These are phyloP conservation scores for Aegilops bicornis DNA, from an alignment of 176 grass and related monocot species.

Conservation along the genomic window DNA sequence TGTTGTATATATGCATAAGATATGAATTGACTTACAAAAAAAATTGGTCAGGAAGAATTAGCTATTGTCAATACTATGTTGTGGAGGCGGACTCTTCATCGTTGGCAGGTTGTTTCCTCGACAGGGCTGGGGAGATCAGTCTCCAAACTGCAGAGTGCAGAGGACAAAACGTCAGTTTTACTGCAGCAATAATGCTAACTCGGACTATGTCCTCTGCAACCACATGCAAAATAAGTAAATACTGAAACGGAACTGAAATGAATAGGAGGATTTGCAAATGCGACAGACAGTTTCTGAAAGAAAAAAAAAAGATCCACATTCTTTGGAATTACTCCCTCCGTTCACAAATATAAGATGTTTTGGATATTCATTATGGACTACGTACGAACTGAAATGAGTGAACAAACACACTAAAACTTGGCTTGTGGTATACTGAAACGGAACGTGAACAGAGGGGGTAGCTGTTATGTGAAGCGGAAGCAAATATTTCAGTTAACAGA, in stretches of 20 bases:
- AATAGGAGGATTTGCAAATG: background rate
- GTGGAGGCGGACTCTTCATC: conserved; percentile 23
- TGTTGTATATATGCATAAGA: background rate
- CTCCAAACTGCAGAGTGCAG: conserved; percentile 80
- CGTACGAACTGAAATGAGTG: too few relatives aligned
- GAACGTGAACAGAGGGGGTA: too few relatives aligned
- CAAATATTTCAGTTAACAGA: background rate
- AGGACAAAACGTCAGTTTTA: background rate
- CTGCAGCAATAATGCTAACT: background rate
- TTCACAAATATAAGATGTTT: too few relatives aligned
- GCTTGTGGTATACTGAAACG: too few relatives aligned
- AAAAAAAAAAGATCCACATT: background rate
- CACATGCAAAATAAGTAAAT: background rate
- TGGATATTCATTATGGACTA: too few relatives aligned
- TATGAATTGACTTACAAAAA: background rate
- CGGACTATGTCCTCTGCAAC: background rate
- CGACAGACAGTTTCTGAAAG: background rate
- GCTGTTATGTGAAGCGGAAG: background rate
- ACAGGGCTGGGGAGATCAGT: conserved; percentile 55
- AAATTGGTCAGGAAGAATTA: background rate
- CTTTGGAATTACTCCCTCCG: background rate
- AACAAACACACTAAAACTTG: too few relatives aligned
- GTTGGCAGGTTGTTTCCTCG: conserved; percentile 27
- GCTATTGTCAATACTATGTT: conserved; percentile 35
- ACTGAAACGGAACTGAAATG: too few relatives aligned